Base-by-base conservation (phyloP, 305 asterid species). In the Fraxinus platypoda region DNA sequence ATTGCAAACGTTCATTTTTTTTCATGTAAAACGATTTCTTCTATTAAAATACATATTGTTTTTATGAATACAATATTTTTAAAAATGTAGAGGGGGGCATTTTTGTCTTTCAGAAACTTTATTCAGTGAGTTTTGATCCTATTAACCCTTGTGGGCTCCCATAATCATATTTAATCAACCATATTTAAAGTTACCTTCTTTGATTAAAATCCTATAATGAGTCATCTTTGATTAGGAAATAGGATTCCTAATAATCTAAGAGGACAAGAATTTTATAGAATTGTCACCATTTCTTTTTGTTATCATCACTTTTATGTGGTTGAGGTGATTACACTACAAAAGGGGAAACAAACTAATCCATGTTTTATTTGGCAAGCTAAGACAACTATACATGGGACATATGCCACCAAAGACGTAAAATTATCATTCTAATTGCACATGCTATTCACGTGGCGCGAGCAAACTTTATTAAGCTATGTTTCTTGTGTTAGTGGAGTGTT, bases 321-420 rank as follows among this genome's bases (percentile, higher is more conserved):
- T 75, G 81, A 28, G 43, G 74, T 70, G 68, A 83, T 82, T 82
- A 72, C 85, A 85, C 82, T 74, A 41, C 62, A 82, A 76, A 72
- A 87, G 80, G 79, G 78, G 74, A 70, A 88, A 87, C 85, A 90
- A 90, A 68, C 81, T 19, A 75, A 9, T 46, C 70, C 71, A 83
- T 83, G 80, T 83, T 86, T 80, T 31, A 71, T 75, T 83, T 54
- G 80, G 83, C 83, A 78, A 64, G 81, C 77, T 62, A 77, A 59
- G 83, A 84, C 85, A 88, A 81, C 43, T 81, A 78, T 88, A 74
- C 89, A 86, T 87, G 89, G 84, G 86, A 46, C 90, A 84, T 86
- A 85, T 89, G 88, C 86, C 34, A 21, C 17, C 4, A 38, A 80
- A 75, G 88, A 85, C 88, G 84, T 84, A 87, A 81, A 85, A 82